These are phyloP conservation scores for Penstemon newberryi DNA, from an alignment of 257 asterid species.

Conservation along the genomic window DNA sequence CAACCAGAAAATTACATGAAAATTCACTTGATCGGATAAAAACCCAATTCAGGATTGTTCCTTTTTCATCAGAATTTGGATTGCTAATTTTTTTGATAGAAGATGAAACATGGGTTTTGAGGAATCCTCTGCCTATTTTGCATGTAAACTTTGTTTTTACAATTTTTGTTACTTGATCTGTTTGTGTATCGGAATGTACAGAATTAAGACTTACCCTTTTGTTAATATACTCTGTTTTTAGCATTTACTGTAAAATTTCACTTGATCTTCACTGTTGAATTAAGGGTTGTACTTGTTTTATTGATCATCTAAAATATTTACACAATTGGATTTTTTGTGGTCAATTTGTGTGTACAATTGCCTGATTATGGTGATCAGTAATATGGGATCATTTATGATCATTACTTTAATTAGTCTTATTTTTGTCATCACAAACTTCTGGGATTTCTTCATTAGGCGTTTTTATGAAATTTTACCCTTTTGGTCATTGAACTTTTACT, in stretches of 20 bases:
- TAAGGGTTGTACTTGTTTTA: slow-evolving; percentile 29
- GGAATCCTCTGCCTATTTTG: slow-evolving; percentile 37
- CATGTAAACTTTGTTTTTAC: slow-evolving; percentile 38
- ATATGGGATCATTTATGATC: slow-evolving; percentile 14
- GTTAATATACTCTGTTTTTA: slow-evolving; percentile 20
- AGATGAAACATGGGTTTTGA: slow-evolving; percentile 42
- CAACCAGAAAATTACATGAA: not conserved
- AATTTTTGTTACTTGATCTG: slow-evolving; percentile 3
- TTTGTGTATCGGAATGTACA: slow-evolving; percentile 32
- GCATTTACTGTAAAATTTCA: slow-evolving; percentile 28
- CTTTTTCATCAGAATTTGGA: not conserved
- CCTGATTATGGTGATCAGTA: slow-evolving; percentile 34
- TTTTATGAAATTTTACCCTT: slow-evolving; percentile 26
- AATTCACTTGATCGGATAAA: slow-evolving; percentile 39
- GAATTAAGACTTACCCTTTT: slow-evolving; percentile 26
- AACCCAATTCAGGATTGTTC: slow-evolving; percentile 34
- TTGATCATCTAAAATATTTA: slow-evolving; percentile 42
- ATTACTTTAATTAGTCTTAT: not conserved
- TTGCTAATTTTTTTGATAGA: slow-evolving; percentile 28
- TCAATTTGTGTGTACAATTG: slow-evolving; percentile 29
- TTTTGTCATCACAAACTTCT: slow-evolving; percentile 19
- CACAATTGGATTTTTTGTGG: slow-evolving; percentile 43
- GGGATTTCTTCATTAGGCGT: slow-evolving; percentile 30
- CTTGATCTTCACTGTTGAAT: slow-evolving; percentile 37
- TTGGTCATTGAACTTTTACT: not conserved